Percentiles rank a stretch among this genome's conserved stretches.
Evolutionary conservation across 2,329 filamentous ascomycete species (phyloP).

Genomic region (Alternaria ventricosa): DNA sequence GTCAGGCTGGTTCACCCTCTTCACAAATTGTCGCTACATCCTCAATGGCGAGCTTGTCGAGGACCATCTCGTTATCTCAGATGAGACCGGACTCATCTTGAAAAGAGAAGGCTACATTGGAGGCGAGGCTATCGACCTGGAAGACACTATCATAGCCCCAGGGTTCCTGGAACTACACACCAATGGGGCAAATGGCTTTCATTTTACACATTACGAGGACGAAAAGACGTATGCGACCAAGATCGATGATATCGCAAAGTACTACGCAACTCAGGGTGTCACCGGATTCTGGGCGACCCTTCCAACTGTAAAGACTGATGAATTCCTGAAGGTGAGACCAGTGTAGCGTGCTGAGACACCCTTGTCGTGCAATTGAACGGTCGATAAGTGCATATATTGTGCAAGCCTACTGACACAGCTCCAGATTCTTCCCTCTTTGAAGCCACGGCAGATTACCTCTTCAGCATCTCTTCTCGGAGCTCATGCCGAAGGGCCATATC

Average conservation of each 20-base stretch:
- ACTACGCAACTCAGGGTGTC: constrained; percentile 59
- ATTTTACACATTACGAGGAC: constrained; percentile 60
- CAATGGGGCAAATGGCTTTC: constrained; percentile 61
- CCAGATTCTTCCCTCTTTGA: constrained; percentile 57
- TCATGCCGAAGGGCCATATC: constrained; percentile 64
- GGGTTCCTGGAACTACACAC: constrained; percentile 64
- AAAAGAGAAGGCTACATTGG: constrained; percentile 53
- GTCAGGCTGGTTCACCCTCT: constrained; percentile 54
- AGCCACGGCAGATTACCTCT: constrained; percentile 50
- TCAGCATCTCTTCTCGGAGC: constrained; percentile 62
- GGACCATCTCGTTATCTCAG: constrained; percentile 54
- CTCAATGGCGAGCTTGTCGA: constrained; percentile 53
- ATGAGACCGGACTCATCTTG: constrained; percentile 53
- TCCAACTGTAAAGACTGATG: constrained; percentile 56
- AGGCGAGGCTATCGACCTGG: constrained; percentile 56
- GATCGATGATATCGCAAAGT: constrained; percentile 55
- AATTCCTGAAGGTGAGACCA: constrained; percentile 53
- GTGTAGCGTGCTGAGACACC: not conserved
- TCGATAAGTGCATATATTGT: not conserved
- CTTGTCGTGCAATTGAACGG: not conserved
- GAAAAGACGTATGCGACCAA: constrained; percentile 51
- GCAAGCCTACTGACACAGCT: constrained; percentile 8
- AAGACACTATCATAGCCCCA: constrained; percentile 59
- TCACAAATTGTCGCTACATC: constrained; percentile 55
- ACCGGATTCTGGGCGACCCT: constrained; percentile 63